Evolutionary conservation across 192 early-diverging fungal species (phyloP), one percentile per base, ranked within the genome.

Genomic region (Kickxella alabastrina): DNA sequence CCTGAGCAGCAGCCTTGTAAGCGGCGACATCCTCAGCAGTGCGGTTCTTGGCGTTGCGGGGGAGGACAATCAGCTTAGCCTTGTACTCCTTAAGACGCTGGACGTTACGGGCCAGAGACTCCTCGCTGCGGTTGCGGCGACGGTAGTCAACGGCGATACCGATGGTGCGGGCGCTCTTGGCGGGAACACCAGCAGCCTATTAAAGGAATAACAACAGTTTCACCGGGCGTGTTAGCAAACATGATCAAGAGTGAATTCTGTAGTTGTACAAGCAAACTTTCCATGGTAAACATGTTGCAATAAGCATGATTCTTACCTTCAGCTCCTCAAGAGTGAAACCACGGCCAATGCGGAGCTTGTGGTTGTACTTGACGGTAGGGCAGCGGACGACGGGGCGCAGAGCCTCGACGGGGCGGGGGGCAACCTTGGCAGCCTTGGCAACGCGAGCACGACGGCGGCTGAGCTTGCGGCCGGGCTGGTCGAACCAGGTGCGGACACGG

Each of bases 321-420:
- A 99, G 85, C 80, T 99, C 96, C 56, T 99, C 96, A 43, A 95
- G 79, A 44, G 94, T 95, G 83, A 99, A 99, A 47, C 96, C 96
- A 72, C 92, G 89, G 65, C 96, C 96, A 62, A 85, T 84, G 62
- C 96, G 82, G 53, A 97, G 80, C 87, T 95, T 96, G 74, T 77
- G 85, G 90, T 98, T 98, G 89, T 98, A 97, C 79, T 93, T 94
- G 69, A 95, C 57, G 37, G 96, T 98, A 36, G 89, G 94, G 80
- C 90, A 92, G 65, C 91, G 86, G 56, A 98, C 91, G 52, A 91
- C 96, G 15, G 96, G 94, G 73, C 96, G 90, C 64, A 98, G 84
- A 54, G 89, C 85, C 79, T 98, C 96, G 53, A 92, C 82, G 65
- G 96, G 96, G 62, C 96, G 86, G 55, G 96, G 96, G 41, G 94